These are phyloP conservation scores for Globisporangium acanthophoron DNA, from an alignment of 352 stramenopile species.

Conservation along the genomic window DNA sequence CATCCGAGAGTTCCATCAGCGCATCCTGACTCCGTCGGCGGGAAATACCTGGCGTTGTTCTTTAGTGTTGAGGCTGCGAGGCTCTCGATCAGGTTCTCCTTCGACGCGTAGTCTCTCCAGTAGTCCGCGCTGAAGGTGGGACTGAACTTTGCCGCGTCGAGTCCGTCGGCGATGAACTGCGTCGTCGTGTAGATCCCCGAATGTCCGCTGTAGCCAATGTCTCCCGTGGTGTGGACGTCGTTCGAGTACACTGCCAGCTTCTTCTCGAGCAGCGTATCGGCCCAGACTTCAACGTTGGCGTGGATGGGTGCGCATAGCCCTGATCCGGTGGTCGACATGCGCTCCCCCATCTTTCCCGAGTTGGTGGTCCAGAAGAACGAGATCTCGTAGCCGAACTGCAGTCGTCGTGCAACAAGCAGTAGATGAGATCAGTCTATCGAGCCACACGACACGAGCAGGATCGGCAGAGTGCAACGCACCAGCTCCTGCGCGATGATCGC, in stretches of 20 bases:
- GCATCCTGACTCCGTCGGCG: conserved; percentile 13
- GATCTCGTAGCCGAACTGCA: conserved; percentile 35
- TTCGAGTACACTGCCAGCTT: conserved; percentile 14
- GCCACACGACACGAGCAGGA: no score
- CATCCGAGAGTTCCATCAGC: conserved; percentile 27
- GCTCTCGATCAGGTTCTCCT: conserved; percentile 4
- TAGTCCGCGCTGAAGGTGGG: conserved; percentile 36
- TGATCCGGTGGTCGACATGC: conserved; percentile 22
- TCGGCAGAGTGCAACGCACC: conserved; percentile 10
- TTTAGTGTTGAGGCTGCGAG: conserved; percentile 6
- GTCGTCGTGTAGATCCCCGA: conserved; percentile 35
- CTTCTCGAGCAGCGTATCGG: background rate
- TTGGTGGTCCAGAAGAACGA: conserved; percentile 24
- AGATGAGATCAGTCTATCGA: no score
- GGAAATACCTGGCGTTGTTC: conserved; percentile 18
- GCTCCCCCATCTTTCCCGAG: conserved; percentile 19
- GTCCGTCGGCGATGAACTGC: conserved; percentile 18
- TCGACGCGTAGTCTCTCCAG: conserved; percentile 35
- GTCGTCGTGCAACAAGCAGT: background rate
- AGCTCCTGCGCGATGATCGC: conserved; percentile 45
- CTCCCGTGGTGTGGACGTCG: conserved; percentile 28
- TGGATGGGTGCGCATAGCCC: conserved; percentile 7
- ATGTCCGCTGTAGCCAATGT: conserved; percentile 33
- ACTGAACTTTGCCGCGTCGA: background rate
- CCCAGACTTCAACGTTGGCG: conserved; percentile 6